Percentiles rank a stretch among this genome's conserved stretches.
Conservation (phyloP, 345 rosid genomes). For the Camelina hispida region DNA sequence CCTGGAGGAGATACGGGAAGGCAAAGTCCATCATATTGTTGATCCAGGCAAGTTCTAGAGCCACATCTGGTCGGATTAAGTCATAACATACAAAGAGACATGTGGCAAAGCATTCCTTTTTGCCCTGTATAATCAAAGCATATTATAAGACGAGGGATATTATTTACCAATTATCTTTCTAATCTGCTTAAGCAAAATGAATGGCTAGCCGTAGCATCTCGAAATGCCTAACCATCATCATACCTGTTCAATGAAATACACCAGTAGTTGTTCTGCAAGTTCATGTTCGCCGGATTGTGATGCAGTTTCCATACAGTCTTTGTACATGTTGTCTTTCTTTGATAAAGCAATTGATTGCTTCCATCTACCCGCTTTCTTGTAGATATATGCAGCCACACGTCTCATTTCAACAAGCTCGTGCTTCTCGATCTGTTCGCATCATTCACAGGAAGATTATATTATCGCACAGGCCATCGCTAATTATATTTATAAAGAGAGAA, state of each 20-base stretch:
- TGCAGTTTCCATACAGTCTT: conserved; percentile 99
- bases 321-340: conserved; percentile 89
- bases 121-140: conserved; percentile 57
- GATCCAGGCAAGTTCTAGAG: conserved; percentile 91
- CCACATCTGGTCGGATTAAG: conserved; percentile 78
- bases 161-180: conserved; percentile 2
- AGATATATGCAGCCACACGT: conserved; percentile 98
- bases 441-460: conserved; percentile 28
- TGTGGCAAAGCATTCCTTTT: conserved; percentile 92
- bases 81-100: conserved; percentile 97
- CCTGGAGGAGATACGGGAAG: conserved; percentile 88
- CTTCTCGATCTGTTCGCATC: conserved; percentile 78
- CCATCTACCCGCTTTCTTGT: conserved; percentile 99
- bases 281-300: conserved; percentile 98
- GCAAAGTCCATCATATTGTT: conserved; percentile 87
- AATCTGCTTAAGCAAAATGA: not conserved
- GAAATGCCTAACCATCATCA: not conserved
- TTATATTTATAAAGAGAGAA: not conserved
- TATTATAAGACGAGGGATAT: conserved; percentile 10
- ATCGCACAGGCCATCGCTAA: not conserved
- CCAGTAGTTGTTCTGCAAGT: conserved; percentile 93
- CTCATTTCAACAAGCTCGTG: conserved; percentile 99
- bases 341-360: conserved; percentile 97
- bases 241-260: conserved; percentile 96
- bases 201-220: not conserved